phyloP scores from a whole-genome alignment of 1,139 yeast genomes.

The Kodamaea plutei region DNA sequence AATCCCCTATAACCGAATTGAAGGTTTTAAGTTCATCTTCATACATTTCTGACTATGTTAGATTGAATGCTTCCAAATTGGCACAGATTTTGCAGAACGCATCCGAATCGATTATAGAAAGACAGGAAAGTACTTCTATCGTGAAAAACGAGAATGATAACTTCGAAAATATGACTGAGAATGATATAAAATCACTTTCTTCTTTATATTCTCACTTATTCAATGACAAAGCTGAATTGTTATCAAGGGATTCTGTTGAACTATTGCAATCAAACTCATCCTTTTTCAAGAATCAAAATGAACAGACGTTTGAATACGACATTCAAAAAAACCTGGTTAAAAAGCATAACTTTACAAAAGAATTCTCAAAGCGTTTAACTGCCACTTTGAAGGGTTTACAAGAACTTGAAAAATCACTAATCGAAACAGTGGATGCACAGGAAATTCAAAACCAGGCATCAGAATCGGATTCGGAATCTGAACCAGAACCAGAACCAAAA shows the following conservation, averaged over 20 bases:
- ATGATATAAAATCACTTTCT: constrained; percentile 6
- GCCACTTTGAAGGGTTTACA: constrained; percentile 17
- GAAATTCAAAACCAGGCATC: constrained; percentile 4
- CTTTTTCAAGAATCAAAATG: constrained; percentile 11
- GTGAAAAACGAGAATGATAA: too few species aligned
- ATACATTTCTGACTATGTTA: constrained; percentile 52
- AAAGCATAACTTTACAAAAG: constrained; percentile 18
- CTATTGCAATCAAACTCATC: constrained; percentile 15
- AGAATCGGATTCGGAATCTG: constrained; percentile 11
- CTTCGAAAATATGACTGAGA: constrained; percentile 16
- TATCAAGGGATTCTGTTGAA: constrained; percentile 1
- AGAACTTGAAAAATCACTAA: constrained; percentile 13
- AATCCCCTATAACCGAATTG: constrained; percentile 53
- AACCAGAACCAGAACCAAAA: constrained; percentile 7
- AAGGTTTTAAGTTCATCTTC: constrained; percentile 54
- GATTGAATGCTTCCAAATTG: constrained; percentile 53
- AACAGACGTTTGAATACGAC: constrained; percentile 21
- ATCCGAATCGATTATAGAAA: constrained; percentile 6
- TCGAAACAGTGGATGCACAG: constrained; percentile 4
- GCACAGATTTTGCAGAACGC: constrained; percentile 49
- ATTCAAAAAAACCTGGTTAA: constrained; percentile 12
- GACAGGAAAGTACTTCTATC: constrained; percentile 9
- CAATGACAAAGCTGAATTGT: constrained; percentile 6
- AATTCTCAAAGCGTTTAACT: constrained; percentile 15
- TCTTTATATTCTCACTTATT: constrained; percentile 5